Evolutionary conservation across 2,329 filamentous ascomycete genomes (phyloP).

Genomic region (Nannizziopsis barbatae): DNA sequence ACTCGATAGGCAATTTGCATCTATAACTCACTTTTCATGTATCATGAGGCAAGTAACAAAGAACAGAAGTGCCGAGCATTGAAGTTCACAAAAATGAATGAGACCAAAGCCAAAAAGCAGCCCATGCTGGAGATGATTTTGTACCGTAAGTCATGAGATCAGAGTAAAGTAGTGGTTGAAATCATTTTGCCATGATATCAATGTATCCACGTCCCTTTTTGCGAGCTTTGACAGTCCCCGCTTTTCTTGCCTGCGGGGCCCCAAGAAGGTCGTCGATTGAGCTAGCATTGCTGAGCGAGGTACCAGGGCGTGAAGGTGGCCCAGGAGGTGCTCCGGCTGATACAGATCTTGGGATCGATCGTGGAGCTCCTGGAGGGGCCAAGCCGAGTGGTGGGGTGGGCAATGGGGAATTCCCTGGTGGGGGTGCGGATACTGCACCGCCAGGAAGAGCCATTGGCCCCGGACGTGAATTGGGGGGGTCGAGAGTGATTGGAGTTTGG

Average conservation of each 20-base stretch:
- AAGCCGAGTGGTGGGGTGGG: constrained; percentile 19
- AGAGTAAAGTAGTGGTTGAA: not conserved
- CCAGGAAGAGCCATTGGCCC: constrained; percentile 5
- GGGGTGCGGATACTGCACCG: constrained; percentile 9
- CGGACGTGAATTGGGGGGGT: constrained; percentile 3
- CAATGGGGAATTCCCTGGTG: constrained; percentile 12
- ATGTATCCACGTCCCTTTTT: constrained; percentile 85
- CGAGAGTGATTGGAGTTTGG: constrained; percentile 40
- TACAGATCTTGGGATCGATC: constrained; percentile 26
- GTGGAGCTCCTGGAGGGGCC: constrained; percentile 24
- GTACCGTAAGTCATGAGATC: constrained; percentile 1
- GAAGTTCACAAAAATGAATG: not conserved
- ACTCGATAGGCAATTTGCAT: not conserved
- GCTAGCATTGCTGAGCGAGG: constrained; percentile 80
- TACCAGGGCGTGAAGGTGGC: constrained; percentile 59
- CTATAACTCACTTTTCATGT: not conserved
- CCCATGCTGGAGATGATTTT: not conserved
- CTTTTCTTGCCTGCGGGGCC: constrained; percentile 58
- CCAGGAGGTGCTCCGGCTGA: constrained; percentile 29
- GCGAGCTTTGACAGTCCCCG: constrained; percentile 51
- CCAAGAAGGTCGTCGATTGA: constrained; percentile 89
- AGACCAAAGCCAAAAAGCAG: constrained; percentile 2
- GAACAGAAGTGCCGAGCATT: not conserved
- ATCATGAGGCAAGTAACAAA: not conserved
- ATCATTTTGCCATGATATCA: constrained; percentile 76